A percentile compares a stretch with the other conserved stretches of the same genome.
These are phyloP conservation scores for Rhodotorula paludigena DNA, from an alignment of 768 basidiomycete genomes.

Conservation along the genomic window DNA sequence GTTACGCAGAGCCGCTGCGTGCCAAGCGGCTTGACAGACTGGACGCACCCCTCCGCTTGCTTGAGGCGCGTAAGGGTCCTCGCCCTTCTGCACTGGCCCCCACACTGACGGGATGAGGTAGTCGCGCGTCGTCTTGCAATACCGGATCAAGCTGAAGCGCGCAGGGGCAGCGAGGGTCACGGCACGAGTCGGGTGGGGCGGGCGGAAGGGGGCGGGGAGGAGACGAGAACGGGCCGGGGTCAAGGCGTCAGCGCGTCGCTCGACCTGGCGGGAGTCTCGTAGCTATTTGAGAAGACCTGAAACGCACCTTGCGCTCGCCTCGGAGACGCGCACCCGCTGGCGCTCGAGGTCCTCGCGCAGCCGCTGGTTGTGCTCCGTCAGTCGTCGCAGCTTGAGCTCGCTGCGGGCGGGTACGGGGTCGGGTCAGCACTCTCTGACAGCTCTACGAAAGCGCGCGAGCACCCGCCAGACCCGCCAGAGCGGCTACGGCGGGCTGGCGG, in stretches of 20 bases:
- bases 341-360: conserved; percentile 81
- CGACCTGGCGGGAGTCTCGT: background rate
- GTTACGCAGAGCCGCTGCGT: too few relatives aligned
- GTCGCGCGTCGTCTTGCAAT: conserved; percentile 89
- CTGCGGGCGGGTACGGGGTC: background rate
- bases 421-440: too few relatives aligned
- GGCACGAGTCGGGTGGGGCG: background rate
- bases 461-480: too few relatives aligned
- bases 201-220: background rate
- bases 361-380: conserved; percentile 90
- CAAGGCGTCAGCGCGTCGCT: background rate
- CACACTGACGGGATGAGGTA: conserved; percentile 89
- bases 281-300: background rate
- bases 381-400: conserved; percentile 87
- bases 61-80: conserved; percentile 83
- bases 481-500: background rate
- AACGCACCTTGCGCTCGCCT: conserved; percentile 77
- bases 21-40: background rate
- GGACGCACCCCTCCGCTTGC: conserved; percentile 43
- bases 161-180: too few relatives aligned
- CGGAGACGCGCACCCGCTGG: conserved; percentile 84
- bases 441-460: background rate
- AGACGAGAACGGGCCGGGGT: background rate
- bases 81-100: conserved; percentile 85
- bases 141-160: conserved; percentile 87